Percentiles rank a stretch among this genome's conserved stretches.
Evolutionary conservation across 2,329 filamentous ascomycete species (phyloP).

Genomic region (Magnaporthales sp.): DNA sequence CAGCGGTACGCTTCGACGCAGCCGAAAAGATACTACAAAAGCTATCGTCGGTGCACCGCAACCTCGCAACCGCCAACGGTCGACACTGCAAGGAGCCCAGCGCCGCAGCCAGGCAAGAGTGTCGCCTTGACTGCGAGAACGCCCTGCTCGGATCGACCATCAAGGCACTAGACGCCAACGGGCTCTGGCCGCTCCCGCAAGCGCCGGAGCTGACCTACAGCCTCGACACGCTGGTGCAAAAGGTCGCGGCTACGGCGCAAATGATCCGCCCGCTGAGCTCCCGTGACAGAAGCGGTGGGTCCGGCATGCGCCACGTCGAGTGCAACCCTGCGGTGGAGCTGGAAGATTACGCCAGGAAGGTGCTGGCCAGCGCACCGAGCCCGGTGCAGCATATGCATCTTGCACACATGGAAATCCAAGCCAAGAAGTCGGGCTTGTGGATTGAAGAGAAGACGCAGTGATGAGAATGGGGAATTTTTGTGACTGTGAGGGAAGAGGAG

Average conservation of each 20-base stretch:
- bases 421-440: conserved; percentile 5
- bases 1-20: neutral
- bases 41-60: neutral
- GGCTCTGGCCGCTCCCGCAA: conserved; percentile 1
- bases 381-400: conserved; percentile 5
- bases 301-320: neutral
- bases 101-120: neutral
- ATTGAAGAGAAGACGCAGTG: neutral
- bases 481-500: neutral
- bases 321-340: conserved; percentile 2
- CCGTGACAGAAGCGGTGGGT: neutral
- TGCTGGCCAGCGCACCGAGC: neutral
- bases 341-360: neutral
- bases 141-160: conserved; percentile 4
- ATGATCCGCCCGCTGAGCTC: conserved; percentile 6
- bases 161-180: conserved; percentile 6
- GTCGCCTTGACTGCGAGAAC: conserved; percentile 6
- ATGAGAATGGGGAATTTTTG: neutral
- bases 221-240: conserved; percentile 2
- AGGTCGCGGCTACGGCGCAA: conserved; percentile 1
- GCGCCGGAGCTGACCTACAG: conserved; percentile 1
- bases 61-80: conserved; percentile 3
- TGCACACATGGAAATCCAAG: conserved; percentile 5
- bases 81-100: conserved; percentile 2
- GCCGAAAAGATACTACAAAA: conserved; percentile 5